phyloP scores from a whole-genome alignment of 495 filamentous ascomycete species.

The Antarctomyces pellizariae region DNA sequence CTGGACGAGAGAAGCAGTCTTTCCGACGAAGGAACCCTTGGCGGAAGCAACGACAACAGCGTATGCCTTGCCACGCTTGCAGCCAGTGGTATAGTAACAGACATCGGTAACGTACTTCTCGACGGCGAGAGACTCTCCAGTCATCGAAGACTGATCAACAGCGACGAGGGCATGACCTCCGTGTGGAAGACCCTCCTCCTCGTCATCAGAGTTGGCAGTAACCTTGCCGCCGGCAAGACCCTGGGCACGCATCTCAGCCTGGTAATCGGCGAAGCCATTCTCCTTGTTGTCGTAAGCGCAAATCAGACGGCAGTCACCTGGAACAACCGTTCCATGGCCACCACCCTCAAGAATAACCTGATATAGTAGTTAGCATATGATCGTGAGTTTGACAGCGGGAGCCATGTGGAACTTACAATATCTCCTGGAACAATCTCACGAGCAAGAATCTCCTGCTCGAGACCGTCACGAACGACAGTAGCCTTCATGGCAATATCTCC shows the following conservation, averaged over 20 bases:
- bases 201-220: conserved; percentile 30
- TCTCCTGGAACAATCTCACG: conserved; percentile 64
- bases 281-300: conserved; percentile 52
- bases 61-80: conserved; percentile 57
- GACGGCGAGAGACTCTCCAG: conserved; percentile 54
- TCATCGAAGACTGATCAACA: conserved; percentile 52
- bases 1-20: conserved; percentile 45
- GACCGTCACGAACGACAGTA: conserved; percentile 44
- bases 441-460: conserved; percentile 48
- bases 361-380: conserved; percentile 6
- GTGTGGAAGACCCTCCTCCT: conserved; percentile 31
- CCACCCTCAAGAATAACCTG: conserved; percentile 52
- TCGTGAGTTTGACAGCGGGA: background rate
- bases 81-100: conserved; percentile 55
- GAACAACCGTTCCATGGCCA: conserved; percentile 44
- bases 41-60: conserved; percentile 39
- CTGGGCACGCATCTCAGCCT: conserved; percentile 29
- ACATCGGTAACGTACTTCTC: conserved; percentile 53
- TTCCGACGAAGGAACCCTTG: conserved; percentile 46
- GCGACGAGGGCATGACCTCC: conserved; percentile 40
- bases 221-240: conserved; percentile 25
- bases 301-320: conserved; percentile 52
- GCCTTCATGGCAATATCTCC: conserved; percentile 71
- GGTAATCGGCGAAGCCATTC: conserved; percentile 47
- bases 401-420: conserved; percentile 32